phyloP scores from a whole-genome alignment of 2,329 filamentous ascomycete genomes.

The Aureobasidium sp. region DNA sequence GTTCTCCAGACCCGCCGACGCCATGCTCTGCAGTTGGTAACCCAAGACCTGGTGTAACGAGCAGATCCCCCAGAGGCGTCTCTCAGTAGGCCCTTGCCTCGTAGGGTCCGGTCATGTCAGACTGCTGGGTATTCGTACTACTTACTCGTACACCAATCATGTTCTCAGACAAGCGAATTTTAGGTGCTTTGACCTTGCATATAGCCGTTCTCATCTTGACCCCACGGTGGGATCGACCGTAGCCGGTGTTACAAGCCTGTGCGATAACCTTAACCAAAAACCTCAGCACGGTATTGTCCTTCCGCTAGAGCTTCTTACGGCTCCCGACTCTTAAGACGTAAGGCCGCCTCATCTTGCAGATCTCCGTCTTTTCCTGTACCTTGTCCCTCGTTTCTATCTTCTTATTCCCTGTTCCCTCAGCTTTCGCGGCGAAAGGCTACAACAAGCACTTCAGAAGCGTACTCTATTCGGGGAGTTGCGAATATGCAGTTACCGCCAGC shows the following conservation, averaged over 20 bases:
- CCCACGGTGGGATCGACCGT: neutral
- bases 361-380: neutral
- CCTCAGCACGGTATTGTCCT: neutral
- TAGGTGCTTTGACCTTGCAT: slow-evolving; percentile 2
- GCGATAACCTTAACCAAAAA: slow-evolving; percentile 13
- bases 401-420: neutral
- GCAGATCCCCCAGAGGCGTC: slow-evolving; percentile 4
- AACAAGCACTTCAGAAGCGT: neutral
- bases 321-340: neutral
- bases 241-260: neutral
- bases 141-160: slow-evolving; percentile 2
- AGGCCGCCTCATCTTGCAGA: neutral
- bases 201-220: slow-evolving; percentile 4
- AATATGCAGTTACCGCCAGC: slow-evolving; percentile 21
- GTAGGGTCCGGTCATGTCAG: neutral
- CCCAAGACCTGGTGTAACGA: neutral
- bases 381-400: neutral
- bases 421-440: neutral
- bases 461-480: neutral
- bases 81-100: slow-evolving; percentile 2
- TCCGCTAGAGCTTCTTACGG: neutral
- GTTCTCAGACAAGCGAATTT: neutral
- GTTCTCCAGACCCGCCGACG: neutral
- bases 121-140: neutral
- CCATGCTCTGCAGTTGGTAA: neutral